Base-by-base conservation (phyloP, 2,329 filamentous ascomycete genomes). In the Neonectria punicea region DNA sequence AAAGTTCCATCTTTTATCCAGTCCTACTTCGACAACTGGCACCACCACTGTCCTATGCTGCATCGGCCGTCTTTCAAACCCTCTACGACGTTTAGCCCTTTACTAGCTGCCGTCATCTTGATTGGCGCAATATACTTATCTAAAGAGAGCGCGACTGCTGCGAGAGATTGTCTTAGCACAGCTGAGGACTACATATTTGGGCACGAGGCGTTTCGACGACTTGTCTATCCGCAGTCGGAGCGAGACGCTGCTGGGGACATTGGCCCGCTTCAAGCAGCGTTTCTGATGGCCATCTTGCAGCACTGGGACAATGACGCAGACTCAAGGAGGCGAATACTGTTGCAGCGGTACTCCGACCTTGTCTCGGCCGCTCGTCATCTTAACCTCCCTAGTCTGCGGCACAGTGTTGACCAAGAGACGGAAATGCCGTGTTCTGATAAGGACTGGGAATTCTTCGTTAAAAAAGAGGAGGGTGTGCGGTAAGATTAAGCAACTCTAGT, bases 21-120 rank as follows among this genome's bases (percentile, higher is more conserved):
- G n/a, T 43, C 46, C 14, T 58, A 58, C 56, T 58, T 58, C 25
- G 13, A 41, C 7, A 41, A 41, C 5, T 58, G 55, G 55, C 55
- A 58, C 16, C 55, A 5, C 6, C 30, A 58, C 14, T 58, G 55
- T 28, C 55, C 43, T 4, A 39, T 58, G 20, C 18, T 58, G 14
- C 55, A 58, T 18, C 55, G 13, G 2, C 20, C 55, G 13, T 50
- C 32, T 4, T 58, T 58, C 25, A 13, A 58, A 5, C 30, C 32
- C 11, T 16, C 32, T 5, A 14, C 11, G 6, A 32, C 44, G 3
- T 50, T 14, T 14, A 22, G 43, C 10, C 55, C 55, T 6, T 44
- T 58, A 4, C 18, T 50, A 7, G 16, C 44, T 5, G 44, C 55
- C 13, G 43, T 58, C 14, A 50, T 50, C n/a, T 44, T 58, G 3